Base-by-base conservation (phyloP, 495 filamentous ascomycete species). In the Penicillium samsonianum region DNA sequence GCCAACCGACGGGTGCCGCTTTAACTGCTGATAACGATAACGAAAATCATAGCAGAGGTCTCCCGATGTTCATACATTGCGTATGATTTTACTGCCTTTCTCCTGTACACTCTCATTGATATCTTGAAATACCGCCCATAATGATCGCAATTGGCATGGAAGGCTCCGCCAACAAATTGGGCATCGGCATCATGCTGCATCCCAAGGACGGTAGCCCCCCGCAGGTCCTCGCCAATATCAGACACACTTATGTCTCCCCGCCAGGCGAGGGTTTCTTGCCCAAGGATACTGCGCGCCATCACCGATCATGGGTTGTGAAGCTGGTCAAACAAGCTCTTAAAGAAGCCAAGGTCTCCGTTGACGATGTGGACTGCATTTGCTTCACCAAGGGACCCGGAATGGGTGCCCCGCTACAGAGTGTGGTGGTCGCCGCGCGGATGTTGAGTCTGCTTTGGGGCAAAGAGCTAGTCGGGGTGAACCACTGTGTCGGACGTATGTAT, bases 111-210 rank as follows among this genome's bases (percentile, higher is more conserved):
- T 41, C 30, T 17, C 19, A 28, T 41, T 52, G 16, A 30, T 53
- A 53, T 12, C 23, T 14, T 47, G 7, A 19, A 46, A 35, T 41
- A 7, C 33, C 42, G 10, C 23, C 41, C 70, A 73, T 55, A 59
- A 88, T 88, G 86, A 90, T 98, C 57, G 86, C 91, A 53, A 84
- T 98, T 65, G 95, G 95, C 46, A 90, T 95, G 68, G 94, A 98
- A 78, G 93, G 94, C 69, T 96, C 91, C 45, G 94, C 94, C 75
- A 98, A 98, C 80, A 98, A 98, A 72, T 82, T 98, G 47, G 94
- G 94, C 62, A 87, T 98, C 53, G 94, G 94, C 68, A 79, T 98
- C 33, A 97, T 98, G 72, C 80, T 82, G 28, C 95, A 98, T 77
- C 85, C 86, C 55, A 73, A 82, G 6, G 72, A 78, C 59, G 79